Conservation (phyloP, 768 basidiomycete species). For the Baorangia bicolor region DNA sequence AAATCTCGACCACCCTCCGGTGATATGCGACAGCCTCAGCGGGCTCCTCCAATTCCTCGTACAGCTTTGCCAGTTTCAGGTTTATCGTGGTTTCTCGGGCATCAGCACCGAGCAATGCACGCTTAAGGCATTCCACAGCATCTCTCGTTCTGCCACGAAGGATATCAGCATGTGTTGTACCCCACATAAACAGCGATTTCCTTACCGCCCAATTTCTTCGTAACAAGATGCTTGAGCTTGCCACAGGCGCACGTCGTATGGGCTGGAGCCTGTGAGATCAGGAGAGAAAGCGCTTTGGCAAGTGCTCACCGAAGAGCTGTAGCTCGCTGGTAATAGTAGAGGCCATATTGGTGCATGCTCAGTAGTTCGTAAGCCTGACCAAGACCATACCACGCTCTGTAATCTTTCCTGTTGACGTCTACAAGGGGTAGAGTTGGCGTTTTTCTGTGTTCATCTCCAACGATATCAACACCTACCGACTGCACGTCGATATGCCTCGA, state of each 20-base stretch:
- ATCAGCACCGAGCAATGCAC: constrained; percentile 81
- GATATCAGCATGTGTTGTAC: constrained; percentile 1
- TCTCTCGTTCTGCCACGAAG: constrained; percentile 63
- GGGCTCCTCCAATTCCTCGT: constrained; percentile 63
- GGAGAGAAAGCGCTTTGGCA: neutral
- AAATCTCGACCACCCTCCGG: constrained; percentile 74
- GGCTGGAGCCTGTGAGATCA: constrained; percentile 44
- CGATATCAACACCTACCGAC: constrained; percentile 63
- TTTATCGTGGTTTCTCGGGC: constrained; percentile 72
- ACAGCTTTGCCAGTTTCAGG: constrained; percentile 71
- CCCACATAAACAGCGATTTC: neutral
- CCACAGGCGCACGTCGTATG: constrained; percentile 97
- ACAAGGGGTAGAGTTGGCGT: neutral
- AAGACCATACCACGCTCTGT: constrained; percentile 97
- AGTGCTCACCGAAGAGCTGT: constrained; percentile 75
- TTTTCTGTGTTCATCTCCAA: neutral
- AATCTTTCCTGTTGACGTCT: constrained; percentile 98
- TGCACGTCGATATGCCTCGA: constrained; percentile 95
- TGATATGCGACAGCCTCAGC: constrained; percentile 76
- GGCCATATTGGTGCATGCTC: constrained; percentile 94
- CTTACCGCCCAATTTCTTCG: constrained; percentile 83
- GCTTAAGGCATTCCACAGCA: constrained; percentile 88
- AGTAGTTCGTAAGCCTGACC: constrained; percentile 97
- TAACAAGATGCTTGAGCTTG: constrained; percentile 93
- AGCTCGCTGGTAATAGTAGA: constrained; percentile 96